Evolutionary conservation across 441 rosid genomes (phyloP).

Genomic region (Populus hybrid): DNA sequence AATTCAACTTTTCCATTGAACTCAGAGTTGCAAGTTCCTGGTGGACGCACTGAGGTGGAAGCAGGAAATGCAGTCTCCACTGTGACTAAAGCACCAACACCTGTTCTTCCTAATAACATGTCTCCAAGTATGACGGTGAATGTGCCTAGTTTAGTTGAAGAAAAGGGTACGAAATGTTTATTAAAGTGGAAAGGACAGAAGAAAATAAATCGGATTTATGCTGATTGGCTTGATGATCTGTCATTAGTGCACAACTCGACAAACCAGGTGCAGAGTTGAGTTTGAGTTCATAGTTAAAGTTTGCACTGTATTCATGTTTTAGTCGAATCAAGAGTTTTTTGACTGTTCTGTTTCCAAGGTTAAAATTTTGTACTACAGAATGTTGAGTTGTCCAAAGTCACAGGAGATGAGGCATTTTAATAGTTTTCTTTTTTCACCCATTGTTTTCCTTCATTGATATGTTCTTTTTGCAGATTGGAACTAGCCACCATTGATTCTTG

Average conservation of each 20-base stretch:
- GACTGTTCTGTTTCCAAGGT: not conserved
- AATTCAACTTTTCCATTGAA: slow-evolving; percentile 13
- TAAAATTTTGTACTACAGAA: not conserved
- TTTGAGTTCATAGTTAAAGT: not conserved
- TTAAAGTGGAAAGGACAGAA: slow-evolving; percentile 75
- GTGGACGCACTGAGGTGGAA: slow-evolving; percentile 63
- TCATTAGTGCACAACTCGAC: slow-evolving; percentile 54
- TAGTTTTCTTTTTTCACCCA: not conserved
- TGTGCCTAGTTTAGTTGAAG: slow-evolving; percentile 44
- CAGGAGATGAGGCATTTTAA: slow-evolving; percentile 2
- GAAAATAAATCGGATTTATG: slow-evolving; percentile 86
- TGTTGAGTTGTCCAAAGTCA: not conserved
- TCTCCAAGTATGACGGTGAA: slow-evolving; percentile 34
- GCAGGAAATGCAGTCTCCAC: slow-evolving; percentile 24
- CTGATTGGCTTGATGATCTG: slow-evolving; percentile 91
- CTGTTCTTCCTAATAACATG: slow-evolving; percentile 30
- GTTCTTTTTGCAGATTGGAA: not conserved
- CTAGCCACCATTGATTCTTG: not conserved
- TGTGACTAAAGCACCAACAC: slow-evolving; percentile 37
- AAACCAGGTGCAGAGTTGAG: slow-evolving; percentile 61
- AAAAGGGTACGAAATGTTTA: slow-evolving; percentile 55
- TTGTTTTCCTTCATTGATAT: not conserved
- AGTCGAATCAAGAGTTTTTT: not conserved
- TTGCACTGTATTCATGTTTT: not conserved
- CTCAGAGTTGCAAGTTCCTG: slow-evolving; percentile 57